Conservation (phyloP, 352 stramenopile species). For the Phytophthora cactorum region DNA sequence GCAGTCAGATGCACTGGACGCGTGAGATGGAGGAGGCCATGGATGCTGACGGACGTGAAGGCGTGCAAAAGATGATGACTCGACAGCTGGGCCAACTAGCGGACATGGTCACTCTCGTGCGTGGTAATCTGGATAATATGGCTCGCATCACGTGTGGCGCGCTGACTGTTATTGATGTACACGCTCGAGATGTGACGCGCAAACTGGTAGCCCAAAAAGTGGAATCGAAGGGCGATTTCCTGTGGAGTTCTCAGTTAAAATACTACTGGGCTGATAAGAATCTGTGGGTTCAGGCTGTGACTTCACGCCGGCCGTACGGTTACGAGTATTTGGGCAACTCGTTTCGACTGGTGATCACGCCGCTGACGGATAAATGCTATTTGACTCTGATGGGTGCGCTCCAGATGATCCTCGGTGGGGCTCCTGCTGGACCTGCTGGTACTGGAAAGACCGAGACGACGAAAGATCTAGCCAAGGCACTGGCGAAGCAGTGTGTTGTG, state of each 20-base stretch:
- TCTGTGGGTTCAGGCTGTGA: slow-evolving; percentile 91
- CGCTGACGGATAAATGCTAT: slow-evolving; percentile 97
- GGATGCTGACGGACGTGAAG: slow-evolving; percentile 72
- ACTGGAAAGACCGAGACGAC: slow-evolving; percentile 97
- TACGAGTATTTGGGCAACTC: slow-evolving; percentile 98
- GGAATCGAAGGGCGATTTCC: slow-evolving; percentile 86
- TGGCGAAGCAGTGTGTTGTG: slow-evolving; percentile 96
- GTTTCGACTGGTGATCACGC: slow-evolving; percentile 96
- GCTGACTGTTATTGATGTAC: slow-evolving; percentile 96
- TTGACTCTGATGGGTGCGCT: slow-evolving; percentile 95
- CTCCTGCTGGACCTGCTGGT: slow-evolving; percentile 92
- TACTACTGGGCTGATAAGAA: slow-evolving; percentile 95
- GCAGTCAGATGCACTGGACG: slow-evolving; percentile 95
- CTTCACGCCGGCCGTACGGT: slow-evolving; percentile 90
- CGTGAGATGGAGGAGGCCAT: slow-evolving; percentile 90
- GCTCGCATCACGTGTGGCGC: slow-evolving; percentile 90
- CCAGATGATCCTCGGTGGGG: slow-evolving; percentile 95
- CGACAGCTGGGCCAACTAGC: slow-evolving; percentile 89
- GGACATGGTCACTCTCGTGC: slow-evolving; percentile 94
- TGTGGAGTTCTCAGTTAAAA: slow-evolving; percentile 88
- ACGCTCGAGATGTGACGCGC: slow-evolving; percentile 94
- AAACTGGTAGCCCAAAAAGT: slow-evolving; percentile 92
- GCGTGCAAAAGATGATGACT: slow-evolving; percentile 81
- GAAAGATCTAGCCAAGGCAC: slow-evolving; percentile 94
- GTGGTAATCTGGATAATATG: slow-evolving; percentile 89